These are phyloP conservation scores for Fusarium denticulatum DNA, from an alignment of 2,329 filamentous ascomycete genomes.

Conservation along the genomic window DNA sequence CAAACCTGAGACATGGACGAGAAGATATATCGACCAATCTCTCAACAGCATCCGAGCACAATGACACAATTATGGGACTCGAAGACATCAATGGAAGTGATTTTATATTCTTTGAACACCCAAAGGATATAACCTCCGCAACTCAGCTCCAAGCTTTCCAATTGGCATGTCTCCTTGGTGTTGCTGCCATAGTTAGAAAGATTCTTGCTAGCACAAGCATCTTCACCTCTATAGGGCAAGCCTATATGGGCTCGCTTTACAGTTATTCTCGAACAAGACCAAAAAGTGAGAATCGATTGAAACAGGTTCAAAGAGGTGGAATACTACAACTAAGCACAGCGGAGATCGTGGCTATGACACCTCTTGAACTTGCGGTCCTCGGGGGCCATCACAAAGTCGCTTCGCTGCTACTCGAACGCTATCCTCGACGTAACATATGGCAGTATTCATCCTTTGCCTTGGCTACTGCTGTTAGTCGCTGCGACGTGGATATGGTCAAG, in stretches of 20 bases:
- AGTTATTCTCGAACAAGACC: neutral
- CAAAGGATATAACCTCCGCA: neutral
- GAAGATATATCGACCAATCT: too few relatives aligned
- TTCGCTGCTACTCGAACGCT: neutral
- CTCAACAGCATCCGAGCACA: neutral
- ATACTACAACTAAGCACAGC: neutral
- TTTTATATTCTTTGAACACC: neutral
- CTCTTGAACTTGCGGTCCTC: constrained; percentile 7
- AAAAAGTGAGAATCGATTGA: neutral
- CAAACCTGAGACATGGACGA: neutral
- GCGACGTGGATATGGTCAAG: neutral
- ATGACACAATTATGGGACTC: neutral
- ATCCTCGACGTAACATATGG: neutral
- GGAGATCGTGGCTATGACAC: constrained; percentile 1
- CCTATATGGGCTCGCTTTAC: neutral
- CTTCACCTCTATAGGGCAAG: neutral
- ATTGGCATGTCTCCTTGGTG: constrained; percentile 3
- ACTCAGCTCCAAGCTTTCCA: neutral
- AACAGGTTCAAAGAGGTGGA: neutral
- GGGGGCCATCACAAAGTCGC: neutral
- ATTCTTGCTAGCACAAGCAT: neutral
- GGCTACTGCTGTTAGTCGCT: neutral
- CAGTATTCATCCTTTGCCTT: neutral
- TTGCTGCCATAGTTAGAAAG: neutral
- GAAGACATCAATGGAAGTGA: neutral